Percentiles rank a stretch among this genome's conserved stretches.
These are phyloP conservation scores for Stagonosporopsis cucurbitacearum DNA, from an alignment of 2,329 filamentous ascomycete genomes.

Conservation along the genomic window DNA sequence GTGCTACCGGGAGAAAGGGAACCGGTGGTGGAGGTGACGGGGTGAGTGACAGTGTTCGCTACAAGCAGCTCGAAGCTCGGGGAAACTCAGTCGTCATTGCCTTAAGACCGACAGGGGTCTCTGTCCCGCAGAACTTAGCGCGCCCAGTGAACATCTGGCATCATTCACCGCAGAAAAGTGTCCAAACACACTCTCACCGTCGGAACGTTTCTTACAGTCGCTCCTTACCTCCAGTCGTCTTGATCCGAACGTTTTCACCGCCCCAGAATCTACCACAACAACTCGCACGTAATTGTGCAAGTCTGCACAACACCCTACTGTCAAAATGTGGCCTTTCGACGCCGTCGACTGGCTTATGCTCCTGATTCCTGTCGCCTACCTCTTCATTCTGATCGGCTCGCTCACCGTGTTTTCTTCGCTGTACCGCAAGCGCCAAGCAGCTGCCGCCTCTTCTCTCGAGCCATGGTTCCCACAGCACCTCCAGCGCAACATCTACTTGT, in stretches of 20 bases:
- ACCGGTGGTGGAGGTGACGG: background rate
- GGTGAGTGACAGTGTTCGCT: slow-evolving; percentile 8
- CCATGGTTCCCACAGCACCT: slow-evolving; percentile 94
- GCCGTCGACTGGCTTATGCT: slow-evolving; percentile 83
- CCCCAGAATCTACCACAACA: background rate
- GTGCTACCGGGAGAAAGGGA: background rate
- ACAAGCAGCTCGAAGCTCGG: slow-evolving; percentile 14
- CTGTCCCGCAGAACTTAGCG: slow-evolving; percentile 12
- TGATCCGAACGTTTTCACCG: background rate
- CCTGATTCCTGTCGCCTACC: slow-evolving; percentile 85
- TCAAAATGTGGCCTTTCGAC: slow-evolving; percentile 47
- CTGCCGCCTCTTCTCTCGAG: slow-evolving; percentile 80
- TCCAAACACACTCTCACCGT: slow-evolving; percentile 6
- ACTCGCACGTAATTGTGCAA: slow-evolving; percentile 2
- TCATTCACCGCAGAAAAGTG: slow-evolving; percentile 18
- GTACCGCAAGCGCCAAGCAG: slow-evolving; percentile 88
- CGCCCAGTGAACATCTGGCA: slow-evolving; percentile 18
- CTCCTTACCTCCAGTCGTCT: slow-evolving; percentile 5
- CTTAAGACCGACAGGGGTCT: slow-evolving; percentile 16
- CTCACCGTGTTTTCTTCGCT: slow-evolving; percentile 91
- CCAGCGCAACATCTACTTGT: slow-evolving; percentile 93
- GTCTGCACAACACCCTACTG: slow-evolving; percentile 14
- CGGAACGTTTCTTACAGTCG: slow-evolving; percentile 8
- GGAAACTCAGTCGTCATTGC: slow-evolving; percentile 16
- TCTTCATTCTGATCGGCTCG: slow-evolving; percentile 84